Conservation (phyloP, 2,329 filamentous ascomycete species). For the Pseudogymnoascus sp. region DNA sequence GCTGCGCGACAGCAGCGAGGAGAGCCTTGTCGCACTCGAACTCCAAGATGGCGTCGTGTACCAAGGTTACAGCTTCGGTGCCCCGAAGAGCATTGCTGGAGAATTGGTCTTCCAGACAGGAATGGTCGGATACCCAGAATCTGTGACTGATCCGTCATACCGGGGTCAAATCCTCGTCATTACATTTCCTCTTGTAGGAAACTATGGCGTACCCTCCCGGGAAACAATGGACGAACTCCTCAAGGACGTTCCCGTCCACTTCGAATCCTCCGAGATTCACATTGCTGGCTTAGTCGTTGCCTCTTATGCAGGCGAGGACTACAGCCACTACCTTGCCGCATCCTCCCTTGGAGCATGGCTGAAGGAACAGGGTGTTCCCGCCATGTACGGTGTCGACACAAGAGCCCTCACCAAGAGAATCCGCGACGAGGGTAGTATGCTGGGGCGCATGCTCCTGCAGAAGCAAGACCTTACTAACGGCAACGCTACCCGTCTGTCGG, state of each 20-base stretch:
- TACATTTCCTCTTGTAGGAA: slow-evolving; percentile 90
- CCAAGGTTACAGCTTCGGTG: slow-evolving; percentile 94
- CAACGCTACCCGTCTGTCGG: slow-evolving; percentile 31
- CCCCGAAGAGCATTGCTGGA: slow-evolving; percentile 85
- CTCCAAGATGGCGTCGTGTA: slow-evolving; percentile 85
- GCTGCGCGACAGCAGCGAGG: slow-evolving; percentile 30
- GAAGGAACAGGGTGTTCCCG: slow-evolving; percentile 89
- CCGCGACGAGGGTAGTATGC: slow-evolving; percentile 89
- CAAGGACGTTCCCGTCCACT: slow-evolving; percentile 79
- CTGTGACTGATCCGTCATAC: slow-evolving; percentile 79
- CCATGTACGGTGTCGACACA: slow-evolving; percentile 92
- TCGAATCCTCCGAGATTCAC: slow-evolving; percentile 89
- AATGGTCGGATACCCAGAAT: slow-evolving; percentile 98
- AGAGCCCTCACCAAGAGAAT: slow-evolving; percentile 90
- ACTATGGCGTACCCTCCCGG: slow-evolving; percentile 91
- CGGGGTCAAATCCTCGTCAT: slow-evolving; percentile 91
- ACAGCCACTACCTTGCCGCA: slow-evolving; percentile 83
- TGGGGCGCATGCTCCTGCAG: slow-evolving; percentile 78
- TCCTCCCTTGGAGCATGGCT: slow-evolving; percentile 92
- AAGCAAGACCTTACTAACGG: slow-evolving; percentile 41
- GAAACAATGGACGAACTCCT: slow-evolving; percentile 79
- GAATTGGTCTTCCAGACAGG: slow-evolving; percentile 99
- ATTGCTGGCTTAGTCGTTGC: slow-evolving; percentile 85
- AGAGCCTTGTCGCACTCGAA: slow-evolving; percentile 74
- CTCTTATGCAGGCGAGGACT: slow-evolving; percentile 89